Evolutionary conservation across 805 yeast species (phyloP), one percentile per base, ranked within the genome.

Genomic region (Hyphopichia homilentoma): DNA sequence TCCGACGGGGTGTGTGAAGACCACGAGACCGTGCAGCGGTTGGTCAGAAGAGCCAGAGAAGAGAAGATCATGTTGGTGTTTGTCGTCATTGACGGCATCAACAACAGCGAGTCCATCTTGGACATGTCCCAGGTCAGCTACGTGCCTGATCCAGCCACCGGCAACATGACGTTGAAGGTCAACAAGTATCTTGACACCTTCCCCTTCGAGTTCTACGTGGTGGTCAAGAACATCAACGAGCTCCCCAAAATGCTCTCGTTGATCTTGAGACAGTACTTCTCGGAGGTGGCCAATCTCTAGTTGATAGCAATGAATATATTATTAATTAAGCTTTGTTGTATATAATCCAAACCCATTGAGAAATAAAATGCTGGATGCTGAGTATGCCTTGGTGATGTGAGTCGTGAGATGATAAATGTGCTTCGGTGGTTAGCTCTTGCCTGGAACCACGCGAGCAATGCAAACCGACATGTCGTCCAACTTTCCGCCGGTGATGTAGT

Each of bases 1-100:
- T 87, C 96, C 2, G 99, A 93, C 64, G 99, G 99, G 61, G 86
- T 93, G 29, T 88, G 97, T 54, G 99, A 93, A 58, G 94, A 89
- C 56, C 98, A 93, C 56, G 88, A 73, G 19, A 77, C 83, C 0
- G 68, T 93, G 30, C 79, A 84, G 43, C 71, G 90, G 42, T 70
- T 93, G 45, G 97, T 90, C 4, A 80, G 98, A 48, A 77, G 77
- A 43, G 97, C 97, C 2, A 73, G 95, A 46, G 97, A 93, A 47
- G 85, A 86, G 45, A 82, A 81, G 50, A 82, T 93, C 39, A 88
- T 94, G 96, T 68, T 93, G 39, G 97, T 93, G 24, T 93, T 93
- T 64, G 95, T 93, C 16, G 76, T 93, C 20, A 80, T 94, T 32
- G 97, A 93, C 58, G 96, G 97, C 13, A 79, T 90, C 41, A 78